Conservation (phyloP, 2,329 filamentous ascomycete genomes). For the Colletotrichum scovillei region DNA sequence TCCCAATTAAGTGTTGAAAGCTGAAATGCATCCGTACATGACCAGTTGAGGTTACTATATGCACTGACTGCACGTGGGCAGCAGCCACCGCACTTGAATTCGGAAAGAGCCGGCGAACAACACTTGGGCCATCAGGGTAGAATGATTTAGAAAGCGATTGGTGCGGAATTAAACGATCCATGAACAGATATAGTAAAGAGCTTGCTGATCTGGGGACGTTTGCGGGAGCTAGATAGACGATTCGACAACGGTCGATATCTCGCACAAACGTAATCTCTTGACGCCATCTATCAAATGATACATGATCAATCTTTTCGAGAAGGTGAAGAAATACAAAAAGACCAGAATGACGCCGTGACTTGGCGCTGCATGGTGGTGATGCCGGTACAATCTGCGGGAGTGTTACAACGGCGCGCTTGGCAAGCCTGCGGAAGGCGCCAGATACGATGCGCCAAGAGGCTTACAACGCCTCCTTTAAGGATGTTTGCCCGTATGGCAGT, state of each 20-base stretch:
- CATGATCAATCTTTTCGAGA: constrained; percentile 16
- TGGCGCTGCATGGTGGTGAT: constrained; percentile 12
- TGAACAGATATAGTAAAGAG: not conserved
- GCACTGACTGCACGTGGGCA: not conserved
- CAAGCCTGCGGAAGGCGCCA: constrained; percentile 4
- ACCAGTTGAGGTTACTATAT: not conserved
- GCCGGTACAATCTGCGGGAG: constrained; percentile 2
- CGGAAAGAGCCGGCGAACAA: not conserved
- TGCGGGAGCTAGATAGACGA: not conserved
- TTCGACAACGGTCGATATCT: constrained; percentile 7
- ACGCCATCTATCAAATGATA: constrained; percentile 22
- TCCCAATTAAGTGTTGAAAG: too few relatives aligned
- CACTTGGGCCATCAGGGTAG: not conserved
- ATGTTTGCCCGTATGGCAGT: constrained; percentile 1
- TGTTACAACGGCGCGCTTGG: constrained; percentile 32
- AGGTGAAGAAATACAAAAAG: constrained; percentile 7
- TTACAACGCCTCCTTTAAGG: constrained; percentile 3
- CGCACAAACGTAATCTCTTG: constrained; percentile 30
- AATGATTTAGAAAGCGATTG: not conserved
- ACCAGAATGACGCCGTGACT: constrained; percentile 23
- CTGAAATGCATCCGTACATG: too few relatives aligned
- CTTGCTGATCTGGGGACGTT: not conserved
- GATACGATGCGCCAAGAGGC: constrained; percentile 12
- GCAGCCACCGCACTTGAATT: not conserved
- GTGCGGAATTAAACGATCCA: not conserved